Base-by-base conservation (phyloP, 2,329 filamentous ascomycete genomes). In the Elsinoe necatrix region DNA sequence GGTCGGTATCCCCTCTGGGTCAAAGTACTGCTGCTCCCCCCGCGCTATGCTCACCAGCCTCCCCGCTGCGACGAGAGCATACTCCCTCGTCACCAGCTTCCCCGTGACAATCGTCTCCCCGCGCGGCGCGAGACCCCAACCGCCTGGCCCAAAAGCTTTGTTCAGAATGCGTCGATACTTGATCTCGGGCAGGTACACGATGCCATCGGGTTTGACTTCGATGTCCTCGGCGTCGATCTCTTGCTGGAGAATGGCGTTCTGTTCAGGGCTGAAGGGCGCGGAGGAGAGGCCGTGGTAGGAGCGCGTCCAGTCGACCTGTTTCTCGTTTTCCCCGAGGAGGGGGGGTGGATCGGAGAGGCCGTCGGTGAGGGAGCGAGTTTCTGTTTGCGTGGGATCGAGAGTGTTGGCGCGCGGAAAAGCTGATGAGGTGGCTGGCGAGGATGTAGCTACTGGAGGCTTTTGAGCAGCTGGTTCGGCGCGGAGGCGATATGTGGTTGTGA, bases 151-250 rank as follows among this genome's bases (percentile, higher is more conserved):
- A 73, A 98, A 98, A 0, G 90, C 89, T 65, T 79, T 77, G 71
- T 97, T 96, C 65, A 98, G 73, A 61, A 95, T 92, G 61, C 92
- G 78, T 43, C 93, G 78, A 74, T 98, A 98, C 75, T 97, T 96
- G 77, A 98, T 97, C 78, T 98, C 93, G 11, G 93, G 93, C 58
- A 98, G 77, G 70, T 97, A 98, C 59, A 97, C 77, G 63, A 98
- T 92, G 31, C 93, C 93, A 74, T 98, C 93, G 29, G 93, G 92
- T 76, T 98, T 98, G 68, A 98, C 86, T 76, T 98, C 93, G 56
- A 98, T 84, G 72, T 97, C 92, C 48, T 84, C 79, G 0, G 80
- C 73, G 55, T 82, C 74, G 11, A 95, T 69, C 1, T 84, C 83
- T 57, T 80, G 76, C 60, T 87, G 80, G 47, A 96, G 78, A 18